Evolutionary conservation across 495 filamentous ascomycete genomes (phyloP).

Genomic region (Rhizodiscina lignyota): DNA sequence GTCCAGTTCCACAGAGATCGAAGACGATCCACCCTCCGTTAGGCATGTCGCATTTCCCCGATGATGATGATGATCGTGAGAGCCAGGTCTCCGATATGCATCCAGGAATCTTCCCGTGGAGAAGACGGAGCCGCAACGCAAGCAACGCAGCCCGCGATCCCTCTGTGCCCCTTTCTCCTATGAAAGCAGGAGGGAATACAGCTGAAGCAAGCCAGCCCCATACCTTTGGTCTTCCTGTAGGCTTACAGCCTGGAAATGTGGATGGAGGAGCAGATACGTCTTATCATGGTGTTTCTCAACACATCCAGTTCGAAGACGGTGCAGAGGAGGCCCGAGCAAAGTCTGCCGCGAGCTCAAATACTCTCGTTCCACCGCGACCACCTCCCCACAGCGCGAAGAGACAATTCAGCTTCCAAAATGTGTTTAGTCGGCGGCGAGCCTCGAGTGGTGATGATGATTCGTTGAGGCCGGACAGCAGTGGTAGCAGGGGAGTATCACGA

Average conservation of each 20-base stretch:
- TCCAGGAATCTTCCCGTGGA: conserved; percentile 26
- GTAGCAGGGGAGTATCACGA: background rate
- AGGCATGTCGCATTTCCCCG: conserved; percentile 77
- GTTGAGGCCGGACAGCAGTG: conserved; percentile 6
- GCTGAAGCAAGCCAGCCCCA: background rate
- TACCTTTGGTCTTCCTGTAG: background rate
- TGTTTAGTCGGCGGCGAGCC: conserved; percentile 32
- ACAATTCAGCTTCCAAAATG: conserved; percentile 83
- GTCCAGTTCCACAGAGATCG: conserved; percentile 21
- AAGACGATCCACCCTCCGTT: conserved; percentile 60
- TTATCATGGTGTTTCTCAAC: no score
- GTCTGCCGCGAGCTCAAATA: conserved; percentile 9
- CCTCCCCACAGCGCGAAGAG: conserved; percentile 33
- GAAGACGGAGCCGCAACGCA: conserved; percentile 3
- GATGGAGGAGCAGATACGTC: no score
- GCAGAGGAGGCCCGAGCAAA: background rate
- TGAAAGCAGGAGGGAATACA: background rate
- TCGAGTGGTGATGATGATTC: conserved; percentile 6
- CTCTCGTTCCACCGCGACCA: conserved; percentile 29
- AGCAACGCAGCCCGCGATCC: conserved; percentile 3
- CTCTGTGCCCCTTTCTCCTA: conserved; percentile 2
- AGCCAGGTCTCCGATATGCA: conserved; percentile 25
- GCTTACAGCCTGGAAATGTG: background rate
- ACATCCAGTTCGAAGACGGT: background rate
- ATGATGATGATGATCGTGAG: conserved; percentile 37